Percentiles rank a stretch among this genome's conserved stretches.
phyloP scores from a whole-genome alignment of 345 rosid species.

The Excoecaria agallocha region DNA sequence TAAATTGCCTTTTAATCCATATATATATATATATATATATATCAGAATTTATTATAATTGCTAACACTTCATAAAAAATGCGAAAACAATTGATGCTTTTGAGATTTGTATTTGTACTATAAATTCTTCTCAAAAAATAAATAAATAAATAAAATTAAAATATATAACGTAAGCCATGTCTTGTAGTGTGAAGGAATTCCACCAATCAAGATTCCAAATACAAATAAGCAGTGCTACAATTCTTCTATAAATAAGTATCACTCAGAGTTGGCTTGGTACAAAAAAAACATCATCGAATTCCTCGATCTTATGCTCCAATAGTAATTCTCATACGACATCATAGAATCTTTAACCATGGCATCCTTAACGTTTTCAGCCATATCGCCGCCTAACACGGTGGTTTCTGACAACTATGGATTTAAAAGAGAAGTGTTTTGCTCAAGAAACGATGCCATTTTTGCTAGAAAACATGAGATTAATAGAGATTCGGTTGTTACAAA shows the following conservation, averaged over 20 bases:
- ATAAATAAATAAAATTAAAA: no score
- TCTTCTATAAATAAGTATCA: background rate
- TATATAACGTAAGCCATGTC: constrained; percentile 31
- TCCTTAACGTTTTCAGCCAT: constrained; percentile 36
- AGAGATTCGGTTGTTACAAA: constrained; percentile 24
- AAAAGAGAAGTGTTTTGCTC: constrained; percentile 15
- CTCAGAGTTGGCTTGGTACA: background rate
- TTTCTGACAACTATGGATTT: constrained; percentile 16
- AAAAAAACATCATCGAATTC: background rate
- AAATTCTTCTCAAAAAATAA: no score
- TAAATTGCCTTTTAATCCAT: no score
- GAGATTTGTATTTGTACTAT: no score
- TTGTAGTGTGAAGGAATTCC: constrained; percentile 42
- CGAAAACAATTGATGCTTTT: no score
- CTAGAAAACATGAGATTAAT: constrained; percentile 18
- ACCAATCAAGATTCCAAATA: constrained; percentile 40
- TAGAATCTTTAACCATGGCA: constrained; percentile 34
- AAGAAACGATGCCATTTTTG: background rate
- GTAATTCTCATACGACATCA: no score
- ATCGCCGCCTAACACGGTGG: constrained; percentile 19
- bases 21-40: no score
- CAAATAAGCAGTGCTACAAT: background rate
- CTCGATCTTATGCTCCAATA: background rate
- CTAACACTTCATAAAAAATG: no score
- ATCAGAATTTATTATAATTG: no score